Conservation (phyloP, 1,284 basidiomycete species). For the Cronartium ribicola region DNA sequence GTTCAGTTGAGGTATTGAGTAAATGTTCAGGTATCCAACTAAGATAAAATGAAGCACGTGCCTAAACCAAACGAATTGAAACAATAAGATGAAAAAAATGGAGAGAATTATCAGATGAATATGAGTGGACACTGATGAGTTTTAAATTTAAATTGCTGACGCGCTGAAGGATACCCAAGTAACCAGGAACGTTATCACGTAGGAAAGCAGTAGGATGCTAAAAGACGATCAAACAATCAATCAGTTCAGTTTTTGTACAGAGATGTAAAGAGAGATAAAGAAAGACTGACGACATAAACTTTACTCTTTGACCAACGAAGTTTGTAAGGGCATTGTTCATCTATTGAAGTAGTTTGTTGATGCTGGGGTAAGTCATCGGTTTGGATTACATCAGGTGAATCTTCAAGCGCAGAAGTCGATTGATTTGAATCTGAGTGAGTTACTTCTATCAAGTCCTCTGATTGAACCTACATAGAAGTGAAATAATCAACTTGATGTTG, state of each 20-base stretch:
- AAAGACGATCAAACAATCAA: neutral
- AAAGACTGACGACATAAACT: conserved; percentile 64
- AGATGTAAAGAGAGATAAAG: neutral
- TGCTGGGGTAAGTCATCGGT: neutral
- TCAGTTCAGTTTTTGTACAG: neutral
- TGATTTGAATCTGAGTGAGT: conserved; percentile 15
- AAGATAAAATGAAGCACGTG: conserved; percentile 27
- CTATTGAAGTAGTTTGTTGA: neutral
- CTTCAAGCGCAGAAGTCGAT: neutral
- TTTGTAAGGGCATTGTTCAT: conserved; percentile 36
- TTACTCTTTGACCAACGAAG: conserved; percentile 84
- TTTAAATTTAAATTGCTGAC: conserved; percentile 54
- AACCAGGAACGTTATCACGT: conserved; percentile 88
- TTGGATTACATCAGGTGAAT: conserved; percentile 1
- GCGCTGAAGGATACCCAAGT: conserved; percentile 77
- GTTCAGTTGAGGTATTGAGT: conserved; percentile 57
- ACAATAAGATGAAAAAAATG: neutral
- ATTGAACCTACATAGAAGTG: conserved; percentile 21
- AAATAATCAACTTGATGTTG: conserved; percentile 2
- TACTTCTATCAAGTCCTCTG: conserved; percentile 34
- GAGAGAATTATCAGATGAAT: no score
- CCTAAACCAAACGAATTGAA: conserved; percentile 1
- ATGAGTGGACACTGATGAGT: neutral
- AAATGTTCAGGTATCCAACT: conserved; percentile 80
- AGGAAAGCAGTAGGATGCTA: conserved; percentile 80